Conservation (phyloP, 2,329 filamentous ascomycete genomes). For the Calonectria pseudoreteaudii region DNA sequence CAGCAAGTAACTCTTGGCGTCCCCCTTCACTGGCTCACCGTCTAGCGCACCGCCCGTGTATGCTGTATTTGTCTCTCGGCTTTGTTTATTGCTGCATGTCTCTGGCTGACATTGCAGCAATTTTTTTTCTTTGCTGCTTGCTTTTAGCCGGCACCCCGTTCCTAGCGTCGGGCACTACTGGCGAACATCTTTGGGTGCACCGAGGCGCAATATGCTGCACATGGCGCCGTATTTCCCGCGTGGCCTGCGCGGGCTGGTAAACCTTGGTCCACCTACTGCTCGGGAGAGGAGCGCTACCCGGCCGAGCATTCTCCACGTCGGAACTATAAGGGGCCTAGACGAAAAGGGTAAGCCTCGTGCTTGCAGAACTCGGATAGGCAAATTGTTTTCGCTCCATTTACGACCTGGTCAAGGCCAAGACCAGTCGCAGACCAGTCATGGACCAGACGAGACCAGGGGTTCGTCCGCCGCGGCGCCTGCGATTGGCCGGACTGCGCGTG, state of each 20-base stretch:
- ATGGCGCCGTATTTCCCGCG: slow-evolving; percentile 5
- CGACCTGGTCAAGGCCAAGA: neutral
- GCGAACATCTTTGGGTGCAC: neutral
- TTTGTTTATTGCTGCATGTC: neutral
- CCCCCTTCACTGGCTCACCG: neutral
- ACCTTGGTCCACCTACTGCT: neutral
- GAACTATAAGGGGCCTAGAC: slow-evolving; percentile 3
- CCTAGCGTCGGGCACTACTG: neutral
- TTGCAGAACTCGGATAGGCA: slow-evolving; percentile 9
- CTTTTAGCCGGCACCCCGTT: neutral
- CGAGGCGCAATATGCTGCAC: neutral
- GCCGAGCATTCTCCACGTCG: slow-evolving; percentile 10
- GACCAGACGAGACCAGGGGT: neutral
- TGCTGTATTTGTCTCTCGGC: neutral
- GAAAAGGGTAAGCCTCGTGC: slow-evolving; percentile 5
- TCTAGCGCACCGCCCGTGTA: neutral
- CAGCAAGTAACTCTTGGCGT: neutral
- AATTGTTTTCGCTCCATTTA: slow-evolving; percentile 8
- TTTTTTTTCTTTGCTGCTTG: neutral
- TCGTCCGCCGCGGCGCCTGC: neutral
- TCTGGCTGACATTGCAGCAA: neutral
- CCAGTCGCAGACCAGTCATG: neutral
- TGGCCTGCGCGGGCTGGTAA: neutral
- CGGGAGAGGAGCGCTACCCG: slow-evolving; percentile 10
- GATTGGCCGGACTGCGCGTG: neutral